phyloP scores from a whole-genome alignment of 2,329 filamentous ascomycete genomes.

The Paraphaeosphaeria minitans region DNA sequence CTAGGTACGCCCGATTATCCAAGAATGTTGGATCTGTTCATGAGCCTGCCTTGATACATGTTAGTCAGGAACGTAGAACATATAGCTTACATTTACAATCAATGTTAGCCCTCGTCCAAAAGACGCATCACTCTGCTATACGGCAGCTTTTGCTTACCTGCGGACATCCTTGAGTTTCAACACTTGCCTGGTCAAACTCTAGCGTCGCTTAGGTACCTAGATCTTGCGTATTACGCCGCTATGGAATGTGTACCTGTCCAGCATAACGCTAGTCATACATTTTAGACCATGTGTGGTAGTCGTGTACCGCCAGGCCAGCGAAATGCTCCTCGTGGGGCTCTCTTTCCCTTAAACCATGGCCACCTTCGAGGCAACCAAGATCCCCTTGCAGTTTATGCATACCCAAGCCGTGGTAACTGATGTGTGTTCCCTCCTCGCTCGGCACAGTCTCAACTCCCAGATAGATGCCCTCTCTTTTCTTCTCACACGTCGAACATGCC shows the following conservation, averaged over 20 bases:
- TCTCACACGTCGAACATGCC: not conserved
- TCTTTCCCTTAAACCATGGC: not conserved
- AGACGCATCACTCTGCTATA: too few relatives aligned
- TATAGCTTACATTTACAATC: not conserved
- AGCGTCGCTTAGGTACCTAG: not conserved
- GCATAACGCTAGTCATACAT: not conserved
- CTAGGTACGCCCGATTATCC: slow-evolving; percentile 19
- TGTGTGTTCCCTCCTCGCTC: slow-evolving; percentile 3
- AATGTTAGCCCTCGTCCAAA: too few relatives aligned
- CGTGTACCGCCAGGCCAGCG: slow-evolving; percentile 4
- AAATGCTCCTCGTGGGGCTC: not conserved
- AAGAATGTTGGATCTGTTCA: slow-evolving; percentile 12
- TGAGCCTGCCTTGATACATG: slow-evolving; percentile 1
- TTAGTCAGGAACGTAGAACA: not conserved
- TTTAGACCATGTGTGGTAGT: slow-evolving; percentile 1
- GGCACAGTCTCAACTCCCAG: slow-evolving; percentile 5
- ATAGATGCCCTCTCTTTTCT: not conserved
- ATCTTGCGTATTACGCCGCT: not conserved
- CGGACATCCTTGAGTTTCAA: too few relatives aligned
- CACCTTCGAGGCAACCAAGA: not conserved
- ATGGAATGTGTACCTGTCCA: not conserved
- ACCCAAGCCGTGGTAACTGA: slow-evolving; percentile 4
- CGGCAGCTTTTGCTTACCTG: too few relatives aligned
- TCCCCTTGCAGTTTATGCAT: not conserved
- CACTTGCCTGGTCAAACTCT: too few relatives aligned